phyloP scores from a whole-genome alignment of 2,329 filamentous ascomycete species.

The Pseudogymnoascus sp. region DNA sequence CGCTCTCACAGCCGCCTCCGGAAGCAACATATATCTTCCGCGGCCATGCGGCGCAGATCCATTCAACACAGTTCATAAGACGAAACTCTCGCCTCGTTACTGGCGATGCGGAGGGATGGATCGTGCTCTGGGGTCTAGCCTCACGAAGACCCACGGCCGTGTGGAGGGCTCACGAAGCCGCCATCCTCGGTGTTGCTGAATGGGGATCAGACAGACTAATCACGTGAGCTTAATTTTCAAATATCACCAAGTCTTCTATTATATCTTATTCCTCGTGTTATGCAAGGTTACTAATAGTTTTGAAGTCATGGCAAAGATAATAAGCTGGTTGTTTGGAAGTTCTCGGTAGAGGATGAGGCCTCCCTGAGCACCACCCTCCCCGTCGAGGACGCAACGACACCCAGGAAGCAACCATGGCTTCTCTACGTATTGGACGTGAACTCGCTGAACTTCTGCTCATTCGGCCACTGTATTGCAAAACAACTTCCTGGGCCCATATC shows the following conservation, averaged over 20 bases:
- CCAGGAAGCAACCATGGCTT: conserved; percentile 70
- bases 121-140: conserved; percentile 77
- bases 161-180: conserved; percentile 77
- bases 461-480: conserved; percentile 43
- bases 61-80: conserved; percentile 67
- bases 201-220: conserved; percentile 72
- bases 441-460: conserved; percentile 91
- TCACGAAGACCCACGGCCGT: conserved; percentile 75
- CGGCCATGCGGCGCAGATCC: conserved; percentile 76
- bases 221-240: conserved; percentile 56
- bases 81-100: conserved; percentile 72
- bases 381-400: conserved; percentile 50
- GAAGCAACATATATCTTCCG: conserved; percentile 59
- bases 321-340: conserved; percentile 76
- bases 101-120: conserved; percentile 84
- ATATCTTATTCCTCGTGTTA: neutral
- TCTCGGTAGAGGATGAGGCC: conserved; percentile 55
- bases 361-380: conserved; percentile 64
- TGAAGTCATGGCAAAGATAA: conserved; percentile 84
- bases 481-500: neutral
- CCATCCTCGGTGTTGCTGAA: conserved; percentile 66
- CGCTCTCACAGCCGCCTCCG: conserved; percentile 25
- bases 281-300: neutral
- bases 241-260: neutral
- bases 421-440: conserved; percentile 79